Conservation (phyloP, 768 basidiomycete species). For the Phanerochaete carnosa region DNA sequence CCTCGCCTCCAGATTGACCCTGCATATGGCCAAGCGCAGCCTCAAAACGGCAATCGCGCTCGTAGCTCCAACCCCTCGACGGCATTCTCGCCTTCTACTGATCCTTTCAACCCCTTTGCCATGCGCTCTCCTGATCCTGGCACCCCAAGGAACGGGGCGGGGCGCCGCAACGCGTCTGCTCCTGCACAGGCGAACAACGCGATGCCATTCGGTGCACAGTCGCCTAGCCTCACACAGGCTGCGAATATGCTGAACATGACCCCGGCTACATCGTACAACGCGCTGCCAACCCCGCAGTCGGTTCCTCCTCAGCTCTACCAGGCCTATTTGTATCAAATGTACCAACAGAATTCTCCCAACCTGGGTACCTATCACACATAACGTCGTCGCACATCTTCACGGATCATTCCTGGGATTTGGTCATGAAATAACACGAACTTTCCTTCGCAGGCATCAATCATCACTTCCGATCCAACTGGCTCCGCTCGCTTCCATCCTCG, state of each 20-base stretch:
- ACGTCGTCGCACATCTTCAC: slow-evolving; percentile 13
- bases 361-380: slow-evolving; percentile 66
- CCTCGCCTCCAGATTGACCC: slow-evolving; percentile 73
- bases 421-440: slow-evolving; percentile 15
- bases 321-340: slow-evolving; percentile 82
- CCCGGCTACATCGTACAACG: slow-evolving; percentile 53
- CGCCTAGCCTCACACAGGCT: slow-evolving; percentile 56
- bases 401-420: background rate
- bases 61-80: slow-evolving; percentile 40
- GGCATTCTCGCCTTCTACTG: slow-evolving; percentile 48
- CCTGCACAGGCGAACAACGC: slow-evolving; percentile 34
- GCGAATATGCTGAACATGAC: slow-evolving; percentile 59
- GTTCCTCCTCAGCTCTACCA: slow-evolving; percentile 70
- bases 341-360: slow-evolving; percentile 71
- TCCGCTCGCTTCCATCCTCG: slow-evolving; percentile 2
- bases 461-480: too few relatives aligned
- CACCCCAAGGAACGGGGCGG: slow-evolving; percentile 45
- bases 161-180: slow-evolving; percentile 44
- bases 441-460: slow-evolving; percentile 7
- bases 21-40: slow-evolving; percentile 36
- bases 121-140: slow-evolving; percentile 45
- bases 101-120: slow-evolving; percentile 58
- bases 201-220: slow-evolving; percentile 56
- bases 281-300: slow-evolving; percentile 50
- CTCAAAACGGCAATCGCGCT: slow-evolving; percentile 37